Evolutionary conservation across 208 protist genomes (phyloP), one percentile per base, ranked within the genome.

Genomic region (Leishmania aethiopica): DNA sequence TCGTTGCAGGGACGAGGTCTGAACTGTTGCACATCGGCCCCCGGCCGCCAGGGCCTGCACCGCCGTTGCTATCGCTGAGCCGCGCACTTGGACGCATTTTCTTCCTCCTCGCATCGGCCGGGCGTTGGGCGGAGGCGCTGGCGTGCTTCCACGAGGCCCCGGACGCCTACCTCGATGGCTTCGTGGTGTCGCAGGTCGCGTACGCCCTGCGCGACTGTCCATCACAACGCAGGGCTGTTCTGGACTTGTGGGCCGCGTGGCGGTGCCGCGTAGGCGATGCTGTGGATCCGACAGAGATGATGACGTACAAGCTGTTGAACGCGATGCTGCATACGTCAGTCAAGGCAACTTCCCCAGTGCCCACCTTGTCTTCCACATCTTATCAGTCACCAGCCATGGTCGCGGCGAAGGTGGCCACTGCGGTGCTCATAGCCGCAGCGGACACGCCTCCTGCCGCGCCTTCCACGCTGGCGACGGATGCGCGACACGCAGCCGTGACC

Each of bases 221-320:
- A n/a, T 59, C 72, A 42, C 84, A 78, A 35, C 57, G 55, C 13
- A 79, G 89, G 28, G 70, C 84, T 3, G 88, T 89, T 51, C 51
- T 96, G 35, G 85, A 89, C 19, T 59, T 95, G 42, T 96, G 92
- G 92, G 90, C 87, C 10, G 74, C 77, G 78, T 96, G 93, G 93
- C 91, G 93, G 28, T 88, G 89, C 69, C 66, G 60, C 15, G 86
- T 90, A 3, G 93, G 93, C 22, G 91, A 94, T 78, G 67, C 78
- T 0, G 93, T 83, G 35, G 80, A 75, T 62, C 87, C 90, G 53
- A 90, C 91, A n/a, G 45, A 80, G 62, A 81, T 73, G n/a, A 89
- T 95, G 90, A 83, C 89, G 47, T 78, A 74, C 78, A 83, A 88
- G 49, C 81, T 96, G 57, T 66, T 96, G 22, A 55, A 78, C 7